Percentiles rank a stretch among this genome's conserved stretches.
phyloP scores from a whole-genome alignment of 176 grass and related monocot genomes.

The Elymus sibiricus region DNA sequence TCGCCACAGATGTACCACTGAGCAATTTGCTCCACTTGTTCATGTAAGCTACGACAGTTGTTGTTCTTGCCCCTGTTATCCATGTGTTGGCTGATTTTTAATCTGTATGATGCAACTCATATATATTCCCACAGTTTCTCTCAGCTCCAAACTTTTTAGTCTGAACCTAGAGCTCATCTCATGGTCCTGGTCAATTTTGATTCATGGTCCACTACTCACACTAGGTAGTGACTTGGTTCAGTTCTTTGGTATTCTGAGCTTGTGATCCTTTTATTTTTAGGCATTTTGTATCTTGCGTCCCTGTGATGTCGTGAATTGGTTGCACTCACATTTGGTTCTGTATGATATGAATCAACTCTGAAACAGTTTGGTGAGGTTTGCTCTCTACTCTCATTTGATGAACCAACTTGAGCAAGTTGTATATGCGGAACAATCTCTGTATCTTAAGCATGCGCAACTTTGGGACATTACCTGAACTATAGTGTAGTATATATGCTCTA shows the following conservation, averaged over 20 bases:
- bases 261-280: neutral
- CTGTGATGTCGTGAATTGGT: neutral
- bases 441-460: too few species aligned
- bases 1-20: neutral
- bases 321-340: neutral
- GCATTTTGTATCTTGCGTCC: neutral
- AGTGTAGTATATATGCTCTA: neutral
- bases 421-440: neutral
- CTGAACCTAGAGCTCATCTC: neutral
- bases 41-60: neutral
- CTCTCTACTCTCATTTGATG: neutral
- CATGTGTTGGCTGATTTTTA: neutral
- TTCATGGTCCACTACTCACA: neutral
- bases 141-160: neutral
- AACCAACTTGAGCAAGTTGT: neutral
- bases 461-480: neutral
- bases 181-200: neutral
- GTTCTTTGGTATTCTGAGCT: neutral
- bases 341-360: neutral
- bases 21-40: neutral
- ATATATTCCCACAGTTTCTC: neutral
- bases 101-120: neutral
- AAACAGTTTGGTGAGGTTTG: too few species aligned
- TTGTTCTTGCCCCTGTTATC: neutral
- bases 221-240: neutral